These are phyloP conservation scores for Juglanconis juglandina DNA, from an alignment of 2,329 filamentous ascomycete genomes.

Conservation along the genomic window DNA sequence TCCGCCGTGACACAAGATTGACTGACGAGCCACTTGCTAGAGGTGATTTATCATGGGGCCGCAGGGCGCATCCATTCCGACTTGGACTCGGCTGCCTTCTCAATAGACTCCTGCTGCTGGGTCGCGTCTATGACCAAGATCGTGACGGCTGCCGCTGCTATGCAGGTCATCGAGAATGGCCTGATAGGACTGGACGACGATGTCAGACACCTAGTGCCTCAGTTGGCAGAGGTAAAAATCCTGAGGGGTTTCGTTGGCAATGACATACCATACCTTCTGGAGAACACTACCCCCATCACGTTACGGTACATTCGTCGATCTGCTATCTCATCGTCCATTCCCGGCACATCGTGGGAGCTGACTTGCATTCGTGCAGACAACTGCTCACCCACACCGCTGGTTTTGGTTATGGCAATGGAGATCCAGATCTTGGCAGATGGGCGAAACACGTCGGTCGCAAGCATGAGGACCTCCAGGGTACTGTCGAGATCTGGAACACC, in stretches of 20 bases:
- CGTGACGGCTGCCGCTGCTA: constrained; percentile 30
- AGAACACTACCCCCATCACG: constrained; percentile 36
- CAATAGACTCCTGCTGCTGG: constrained; percentile 29
- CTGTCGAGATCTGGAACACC: constrained; percentile 35
- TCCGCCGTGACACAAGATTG: no score
- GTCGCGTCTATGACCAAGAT: constrained; percentile 39
- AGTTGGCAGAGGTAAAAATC: constrained; percentile 27
- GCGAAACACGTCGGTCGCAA: constrained; percentile 31
- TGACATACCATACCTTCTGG: constrained; percentile 34
- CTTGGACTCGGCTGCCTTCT: constrained; percentile 26
- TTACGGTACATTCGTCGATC: constrained; percentile 28
- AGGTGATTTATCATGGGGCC: constrained; percentile 29
- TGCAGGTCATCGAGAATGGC: constrained; percentile 36
- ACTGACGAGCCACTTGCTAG: constrained; percentile 19
- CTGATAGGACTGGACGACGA: constrained; percentile 33
- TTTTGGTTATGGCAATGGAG: constrained; percentile 39
- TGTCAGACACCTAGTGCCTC: constrained; percentile 28
- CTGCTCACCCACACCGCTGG: constrained; percentile 51
- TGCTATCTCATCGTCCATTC: no score
- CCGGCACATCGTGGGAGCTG: neutral
- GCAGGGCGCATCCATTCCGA: constrained; percentile 28
- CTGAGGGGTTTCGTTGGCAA: constrained; percentile 35
- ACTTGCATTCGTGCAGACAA: constrained; percentile 22
- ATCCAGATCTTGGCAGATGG: constrained; percentile 40
- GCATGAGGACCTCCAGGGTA: constrained; percentile 30